Base-by-base conservation (phyloP, 2,329 filamentous ascomycete genomes). In the Paraphoma sp. region DNA sequence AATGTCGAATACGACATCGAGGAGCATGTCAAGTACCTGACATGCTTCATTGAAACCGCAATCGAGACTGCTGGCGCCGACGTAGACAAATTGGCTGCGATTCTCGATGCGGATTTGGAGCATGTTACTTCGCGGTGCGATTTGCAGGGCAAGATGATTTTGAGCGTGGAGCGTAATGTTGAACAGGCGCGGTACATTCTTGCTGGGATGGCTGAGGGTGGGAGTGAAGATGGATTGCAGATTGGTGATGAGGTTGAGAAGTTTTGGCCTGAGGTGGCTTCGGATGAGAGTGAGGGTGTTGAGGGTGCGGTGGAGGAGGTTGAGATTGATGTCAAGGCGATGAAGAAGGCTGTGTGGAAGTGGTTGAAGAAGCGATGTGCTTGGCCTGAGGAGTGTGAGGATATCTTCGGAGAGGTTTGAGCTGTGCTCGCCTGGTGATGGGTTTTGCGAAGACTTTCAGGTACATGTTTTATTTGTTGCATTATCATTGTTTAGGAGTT, bases 291-390 rank as follows among this genome's bases (percentile, higher is more conserved):
- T 36, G 33, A 30, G 46, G 33, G 23, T n/a, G 29, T 14, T 8
- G 48, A 51, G n/a, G 48, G 43, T 36, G 48, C n/a, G n/a, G 23
- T 44, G 12, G 36, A 17, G 8, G 48, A 50, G 12, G 48, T 29
- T 28, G 28, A 10, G 10, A 36, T 44, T 45, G 40, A 51, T 36
- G 40, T 51, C 8, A 29, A 36, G 33, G 33, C 10, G 9, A 16
- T 36, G 23, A 31, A 31, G 28, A 36, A 41, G 33, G 33, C 10
- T 36, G 29, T 44, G 23, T 31, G 18, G 40, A 36, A 41, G 4
- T 36, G 38, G 48, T 51, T 23, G 18, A 10, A n/a, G 40, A 16
- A 45, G 14, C 28, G 33, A 29, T 51, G 40, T 41, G 46, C 17
- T 31, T 4, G 28, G 9, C 48, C 48, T 33, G 40, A 36, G n/a